Evolutionary conservation across 805 yeast genomes (phyloP), one percentile per base, ranked within the genome.

Genomic region (Ogataea trehalophila): DNA sequence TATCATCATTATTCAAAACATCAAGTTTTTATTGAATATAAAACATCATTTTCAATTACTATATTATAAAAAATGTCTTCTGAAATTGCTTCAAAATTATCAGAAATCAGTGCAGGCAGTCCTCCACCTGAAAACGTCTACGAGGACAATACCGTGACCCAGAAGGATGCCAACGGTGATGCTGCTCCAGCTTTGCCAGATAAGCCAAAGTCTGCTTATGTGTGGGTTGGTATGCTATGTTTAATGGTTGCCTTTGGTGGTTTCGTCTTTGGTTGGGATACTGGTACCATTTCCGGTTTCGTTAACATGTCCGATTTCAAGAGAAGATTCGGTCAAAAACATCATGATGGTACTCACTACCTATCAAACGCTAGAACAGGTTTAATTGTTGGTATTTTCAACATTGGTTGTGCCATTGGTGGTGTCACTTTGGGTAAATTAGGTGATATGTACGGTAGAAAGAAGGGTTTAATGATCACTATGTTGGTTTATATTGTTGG

Each of bases 251-350:
- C 88, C 33, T 84, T 84, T 53, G 89, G 88, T 69, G 91, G 90
- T 41, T 84, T 80, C 62, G 83, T 83, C 40, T 84, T 81, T 59
- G 90, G 90, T 50, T 83, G 83, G 76, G 90, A 83, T 70, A 84
- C 87, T 44, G 90, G 89, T 70, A 82, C 89, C 53, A 78, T 83
- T 65, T 81, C 86, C 37, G 88, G 88, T 55, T 80, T 83, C 58
- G 80, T 82, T 43, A 79, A 79, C 61, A 79, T 83, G 81, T 57
- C 71, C n/a, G 80, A 80, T 52, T 83, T 76, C 65, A 60, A 67
- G 44, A 47, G 54, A 17, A 69, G 82, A 57, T 81, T 82, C 54
- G 88, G 86, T 60, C 66, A 70, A n/a, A n/a, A n/a, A n/a, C n/a
- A n/a, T n/a, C n/a, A n/a, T n/a, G n/a, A n/a, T n/a, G n/a, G n/a